Evolutionary conservation across 768 basidiomycete genomes (phyloP), one percentile per base, ranked within the genome.

Genomic region (Lepiota brunneoincarnata): DNA sequence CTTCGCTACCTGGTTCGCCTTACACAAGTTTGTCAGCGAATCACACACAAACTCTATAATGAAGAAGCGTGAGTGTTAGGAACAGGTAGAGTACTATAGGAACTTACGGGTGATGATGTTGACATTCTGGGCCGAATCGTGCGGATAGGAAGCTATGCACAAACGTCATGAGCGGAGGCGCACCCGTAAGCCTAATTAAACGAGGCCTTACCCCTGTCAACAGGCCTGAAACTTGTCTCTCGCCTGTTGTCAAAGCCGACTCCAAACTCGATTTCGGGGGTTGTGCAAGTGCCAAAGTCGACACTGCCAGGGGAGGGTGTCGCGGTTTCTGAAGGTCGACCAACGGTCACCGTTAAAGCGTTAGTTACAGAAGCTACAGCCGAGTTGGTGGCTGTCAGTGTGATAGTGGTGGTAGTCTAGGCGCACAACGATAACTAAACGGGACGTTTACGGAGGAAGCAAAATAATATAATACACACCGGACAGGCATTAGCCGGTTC

Each of bases 211-310:
- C 75, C 66, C 62, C 70, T 61, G 64, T 84, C 79, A 7, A 67
- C 72, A 50, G 84, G 83, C 59, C 76, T 64, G 73, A 84, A 86
- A 65, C 74, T 74, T 9, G 82, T 84, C 62, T 84, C 83, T 58
- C 70, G 78, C 54, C 83, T 73, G 61, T 69, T 68, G 57, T 85
- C 82, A 60, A 86, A 83, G 35, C 80, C 81, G 26, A 61, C 68
- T 42, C 71, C 82, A 59, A 86, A 86, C 60, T 77, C 73, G 55
- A 86, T 82, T 66, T 82, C 67, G 12, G 84, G 83, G 11, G 79
- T 69, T 3, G 78, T 69, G 70, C 83, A 84, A 20, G 64, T 71
- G 34, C 83, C 82, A 56, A 86, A 84, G 68, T 81, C 61, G 14
- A 68, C 73, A 56, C 54, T 31, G 37, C 58, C 55, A 11, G 63